Evolutionary conservation across 1,284 basidiomycete species (phyloP).

Genomic region (Termitomyces sp.): DNA sequence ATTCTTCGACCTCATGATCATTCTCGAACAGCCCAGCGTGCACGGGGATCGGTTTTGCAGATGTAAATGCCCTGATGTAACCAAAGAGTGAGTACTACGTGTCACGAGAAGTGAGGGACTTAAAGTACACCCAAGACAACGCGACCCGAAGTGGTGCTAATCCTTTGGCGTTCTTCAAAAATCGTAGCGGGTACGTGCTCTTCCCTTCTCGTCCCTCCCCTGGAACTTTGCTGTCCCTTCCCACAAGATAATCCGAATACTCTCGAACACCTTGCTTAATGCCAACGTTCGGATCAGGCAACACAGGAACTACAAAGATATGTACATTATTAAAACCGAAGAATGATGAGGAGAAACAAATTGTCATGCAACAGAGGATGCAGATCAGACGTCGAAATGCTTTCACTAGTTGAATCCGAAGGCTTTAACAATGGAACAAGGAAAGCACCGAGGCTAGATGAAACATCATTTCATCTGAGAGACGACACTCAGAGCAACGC

Average conservation of each 20-base stretch:
- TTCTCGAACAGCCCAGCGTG: constrained; percentile 26
- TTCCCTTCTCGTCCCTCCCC: constrained; percentile 26
- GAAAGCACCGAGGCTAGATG: constrained; percentile 8
- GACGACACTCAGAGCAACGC: background rate
- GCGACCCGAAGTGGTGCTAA: constrained; percentile 52
- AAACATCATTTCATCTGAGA: background rate
- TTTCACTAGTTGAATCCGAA: background rate
- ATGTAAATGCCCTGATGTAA: constrained; percentile 34
- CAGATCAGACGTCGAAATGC: background rate
- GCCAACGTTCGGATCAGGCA: constrained; percentile 46
- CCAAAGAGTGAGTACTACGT: constrained; percentile 22
- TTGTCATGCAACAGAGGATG: constrained; percentile 5
- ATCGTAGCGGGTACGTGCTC: constrained; percentile 17
- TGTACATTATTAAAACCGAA: background rate
- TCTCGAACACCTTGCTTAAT: constrained; percentile 17
- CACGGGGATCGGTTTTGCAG: constrained; percentile 26
- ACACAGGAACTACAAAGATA: constrained; percentile 38
- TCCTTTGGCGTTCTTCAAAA: constrained; percentile 53
- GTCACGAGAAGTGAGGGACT: background rate
- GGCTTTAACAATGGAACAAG: constrained; percentile 5
- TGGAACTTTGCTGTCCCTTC: constrained; percentile 17
- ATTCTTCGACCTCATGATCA: constrained; percentile 13
- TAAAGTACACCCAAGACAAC: constrained; percentile 63
- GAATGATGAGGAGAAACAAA: background rate
- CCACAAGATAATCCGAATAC: constrained; percentile 24